Percentiles rank a stretch among this genome's conserved stretches.
phyloP scores from a whole-genome alignment of 2,329 filamentous ascomycete genomes.

The Zelopaecilomyces penicillatus region DNA sequence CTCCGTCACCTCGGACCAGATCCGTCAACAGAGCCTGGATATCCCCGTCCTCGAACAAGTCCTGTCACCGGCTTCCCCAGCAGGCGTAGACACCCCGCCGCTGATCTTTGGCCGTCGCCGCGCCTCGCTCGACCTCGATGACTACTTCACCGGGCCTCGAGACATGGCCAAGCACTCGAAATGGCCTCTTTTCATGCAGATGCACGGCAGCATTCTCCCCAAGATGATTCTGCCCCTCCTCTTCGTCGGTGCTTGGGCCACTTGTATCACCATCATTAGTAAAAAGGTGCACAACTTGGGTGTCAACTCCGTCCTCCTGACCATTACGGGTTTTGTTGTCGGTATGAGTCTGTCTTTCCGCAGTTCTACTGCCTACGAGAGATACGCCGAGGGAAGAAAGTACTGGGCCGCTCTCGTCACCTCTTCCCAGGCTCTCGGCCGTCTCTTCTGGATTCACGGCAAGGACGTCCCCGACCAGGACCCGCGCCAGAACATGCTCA shows the following conservation, averaged over 20 bases:
- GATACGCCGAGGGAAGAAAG: slow-evolving; percentile 56
- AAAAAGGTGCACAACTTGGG: slow-evolving; percentile 30
- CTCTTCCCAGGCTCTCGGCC: slow-evolving; percentile 59
- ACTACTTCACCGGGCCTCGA: slow-evolving; percentile 58
- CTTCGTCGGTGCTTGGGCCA: slow-evolving; percentile 57
- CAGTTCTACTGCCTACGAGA: slow-evolving; percentile 69
- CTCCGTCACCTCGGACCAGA: too few relatives aligned
- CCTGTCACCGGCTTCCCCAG: slow-evolving; percentile 23
- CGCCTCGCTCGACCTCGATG: slow-evolving; percentile 42
- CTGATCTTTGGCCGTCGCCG: slow-evolving; percentile 22
- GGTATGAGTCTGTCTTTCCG: slow-evolving; percentile 71
- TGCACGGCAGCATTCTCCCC: slow-evolving; percentile 68
- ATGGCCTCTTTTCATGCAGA: slow-evolving; percentile 65
- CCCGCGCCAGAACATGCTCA: slow-evolving; percentile 59
- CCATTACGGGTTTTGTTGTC: slow-evolving; percentile 74
- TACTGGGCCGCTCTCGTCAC: slow-evolving; percentile 53
- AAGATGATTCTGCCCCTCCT: slow-evolving; percentile 63
- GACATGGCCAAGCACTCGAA: slow-evolving; percentile 67
- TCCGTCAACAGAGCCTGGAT: background rate
- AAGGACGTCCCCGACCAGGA: slow-evolving; percentile 42
- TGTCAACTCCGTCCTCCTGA: slow-evolving; percentile 47
- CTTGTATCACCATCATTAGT: slow-evolving; percentile 51
- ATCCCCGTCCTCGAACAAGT: slow-evolving; percentile 6
- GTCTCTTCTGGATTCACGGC: slow-evolving; percentile 76
- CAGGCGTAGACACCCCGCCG: slow-evolving; percentile 16